These are phyloP conservation scores for Lipomyces yamadae DNA, from an alignment of 805 yeast genomes.

Conservation along the genomic window DNA sequence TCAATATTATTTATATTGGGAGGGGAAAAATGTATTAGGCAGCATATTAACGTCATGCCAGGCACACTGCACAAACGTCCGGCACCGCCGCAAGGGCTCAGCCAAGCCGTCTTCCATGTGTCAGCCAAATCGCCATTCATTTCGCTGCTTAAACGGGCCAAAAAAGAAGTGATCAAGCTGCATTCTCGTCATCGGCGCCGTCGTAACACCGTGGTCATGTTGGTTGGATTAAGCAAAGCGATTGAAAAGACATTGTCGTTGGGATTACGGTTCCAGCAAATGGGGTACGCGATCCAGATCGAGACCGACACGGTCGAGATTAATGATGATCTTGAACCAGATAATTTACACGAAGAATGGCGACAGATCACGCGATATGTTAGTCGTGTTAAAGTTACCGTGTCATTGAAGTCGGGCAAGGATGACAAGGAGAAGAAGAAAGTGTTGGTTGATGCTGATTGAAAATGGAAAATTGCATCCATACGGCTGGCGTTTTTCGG, in stretches of 20 bases:
- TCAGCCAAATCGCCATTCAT: constrained; percentile 32
- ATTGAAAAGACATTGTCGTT: constrained; percentile 33
- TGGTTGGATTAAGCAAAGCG: constrained; percentile 31
- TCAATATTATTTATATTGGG: neutral
- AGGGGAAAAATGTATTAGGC: too few relatives aligned
- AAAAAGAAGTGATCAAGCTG: constrained; percentile 13
- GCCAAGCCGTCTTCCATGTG: constrained; percentile 18
- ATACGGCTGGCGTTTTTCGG: neutral
- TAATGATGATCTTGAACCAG: constrained; percentile 23
- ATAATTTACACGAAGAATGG: constrained; percentile 11
- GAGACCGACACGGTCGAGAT: constrained; percentile 19
- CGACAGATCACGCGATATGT: neutral
- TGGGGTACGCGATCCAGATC: constrained; percentile 24
- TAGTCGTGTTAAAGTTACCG: neutral
- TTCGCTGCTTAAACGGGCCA: constrained; percentile 33
- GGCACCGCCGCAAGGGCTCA: neutral
- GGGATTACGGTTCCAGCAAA: constrained; percentile 25
- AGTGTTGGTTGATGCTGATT: neutral
- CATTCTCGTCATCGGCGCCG: constrained; percentile 2
- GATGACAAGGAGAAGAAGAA: constrained; percentile 2
- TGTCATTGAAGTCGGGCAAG: constrained; percentile 4
- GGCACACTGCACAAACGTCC: constrained; percentile 6
- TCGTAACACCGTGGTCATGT: constrained; percentile 4
- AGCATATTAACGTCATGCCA: neutral
- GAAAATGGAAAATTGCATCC: neutral